phyloP scores from a whole-genome alignment of 2,329 filamentous ascomycete species.

The Trichophyton benhamiae region DNA sequence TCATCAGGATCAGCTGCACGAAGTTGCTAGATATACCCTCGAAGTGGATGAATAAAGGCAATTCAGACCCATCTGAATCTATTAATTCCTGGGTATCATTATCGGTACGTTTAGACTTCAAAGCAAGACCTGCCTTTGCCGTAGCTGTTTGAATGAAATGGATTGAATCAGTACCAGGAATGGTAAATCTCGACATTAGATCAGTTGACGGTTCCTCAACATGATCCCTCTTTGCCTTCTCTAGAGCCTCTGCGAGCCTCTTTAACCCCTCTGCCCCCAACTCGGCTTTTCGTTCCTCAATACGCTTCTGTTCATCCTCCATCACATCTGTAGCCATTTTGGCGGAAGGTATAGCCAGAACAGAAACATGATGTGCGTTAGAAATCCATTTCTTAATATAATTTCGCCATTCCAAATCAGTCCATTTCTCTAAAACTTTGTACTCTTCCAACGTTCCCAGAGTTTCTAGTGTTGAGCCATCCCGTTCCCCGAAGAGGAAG shows the following conservation, averaged over 20 bases:
- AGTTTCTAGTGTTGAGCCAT: conserved; percentile 62
- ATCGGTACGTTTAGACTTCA: conserved; percentile 52
- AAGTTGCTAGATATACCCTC: conserved; percentile 91
- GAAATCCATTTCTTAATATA: conserved; percentile 76
- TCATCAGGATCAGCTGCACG: conserved; percentile 67
- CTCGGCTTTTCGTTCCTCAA: conserved; percentile 64
- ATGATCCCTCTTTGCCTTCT: conserved; percentile 76
- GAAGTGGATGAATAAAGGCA: conserved; percentile 90
- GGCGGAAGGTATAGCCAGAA: conserved; percentile 75
- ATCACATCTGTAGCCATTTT: conserved; percentile 72
- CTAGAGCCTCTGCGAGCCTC: conserved; percentile 60
- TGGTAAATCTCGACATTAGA: conserved; percentile 66
- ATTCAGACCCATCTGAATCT: conserved; percentile 50
- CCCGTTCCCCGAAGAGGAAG: conserved; percentile 75
- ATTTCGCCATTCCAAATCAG: conserved; percentile 66
- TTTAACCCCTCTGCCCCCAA: conserved; percentile 74
- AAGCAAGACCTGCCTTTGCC: conserved; percentile 68
- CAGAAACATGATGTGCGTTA: conserved; percentile 73
- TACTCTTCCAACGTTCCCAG: conserved; percentile 43
- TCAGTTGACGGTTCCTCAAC: conserved; percentile 72
- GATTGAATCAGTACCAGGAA: conserved; percentile 79
- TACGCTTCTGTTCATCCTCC: conserved; percentile 61
- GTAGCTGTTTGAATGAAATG: conserved; percentile 86
- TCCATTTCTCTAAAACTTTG: conserved; percentile 65
- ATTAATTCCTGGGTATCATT: conserved; percentile 65